A percentile compares a stretch with the other conserved stretches of the same genome.
These are phyloP conservation scores for Mortierella polycephala DNA, from an alignment of 371 early-diverging fungal species.

Conservation along the genomic window DNA sequence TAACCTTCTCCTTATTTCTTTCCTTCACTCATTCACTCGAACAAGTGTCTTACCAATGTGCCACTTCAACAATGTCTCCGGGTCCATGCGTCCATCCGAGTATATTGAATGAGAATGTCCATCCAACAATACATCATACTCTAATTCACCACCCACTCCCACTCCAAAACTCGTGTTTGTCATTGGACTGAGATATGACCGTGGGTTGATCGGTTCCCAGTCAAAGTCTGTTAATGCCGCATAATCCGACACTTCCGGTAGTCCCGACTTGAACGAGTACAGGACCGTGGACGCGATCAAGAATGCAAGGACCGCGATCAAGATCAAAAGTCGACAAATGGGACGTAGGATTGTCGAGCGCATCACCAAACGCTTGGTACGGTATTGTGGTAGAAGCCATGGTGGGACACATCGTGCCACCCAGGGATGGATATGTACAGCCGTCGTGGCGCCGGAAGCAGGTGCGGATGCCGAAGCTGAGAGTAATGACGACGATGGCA, in stretches of 20 bases:
- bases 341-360: constrained; percentile 32
- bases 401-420: constrained; percentile 18
- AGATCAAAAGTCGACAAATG: constrained; percentile 16
- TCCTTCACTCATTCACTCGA: not conserved
- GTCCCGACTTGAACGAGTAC: constrained; percentile 18
- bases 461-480: no score
- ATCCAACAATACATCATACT: constrained; percentile 74
- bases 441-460: no score
- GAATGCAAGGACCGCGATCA: constrained; percentile 17
- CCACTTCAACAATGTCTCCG: constrained; percentile 72
- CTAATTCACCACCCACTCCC: not conserved
- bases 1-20: not conserved
- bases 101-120: constrained; percentile 77
- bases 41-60: constrained; percentile 60
- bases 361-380: constrained; percentile 8
- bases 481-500: no score
- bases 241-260: constrained; percentile 22
- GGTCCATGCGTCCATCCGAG: constrained; percentile 76
- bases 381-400: constrained; percentile 37
- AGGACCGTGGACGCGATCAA: constrained; percentile 32
- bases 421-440: not conserved
- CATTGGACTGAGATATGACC: constrained; percentile 66
- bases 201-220: constrained; percentile 68
- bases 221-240: constrained; percentile 53
- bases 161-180: constrained; percentile 57